Conservation (phyloP, 306 rosid species). For the Vicia villosa region DNA sequence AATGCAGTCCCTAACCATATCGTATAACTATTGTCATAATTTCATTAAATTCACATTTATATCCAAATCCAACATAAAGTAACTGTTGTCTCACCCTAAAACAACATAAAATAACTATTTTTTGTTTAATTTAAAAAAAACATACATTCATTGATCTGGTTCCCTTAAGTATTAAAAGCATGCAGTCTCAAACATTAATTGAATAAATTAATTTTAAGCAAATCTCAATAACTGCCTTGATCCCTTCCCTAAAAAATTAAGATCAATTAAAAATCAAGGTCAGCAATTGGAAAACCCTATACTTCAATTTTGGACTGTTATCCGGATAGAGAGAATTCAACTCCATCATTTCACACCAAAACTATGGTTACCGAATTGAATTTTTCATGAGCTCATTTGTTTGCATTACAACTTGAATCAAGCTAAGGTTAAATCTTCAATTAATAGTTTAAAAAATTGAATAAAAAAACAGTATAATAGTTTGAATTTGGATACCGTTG, state of each 20-base stretch:
- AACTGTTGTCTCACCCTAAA: not conserved
- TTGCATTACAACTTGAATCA: not conserved
- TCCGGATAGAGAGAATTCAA: not conserved
- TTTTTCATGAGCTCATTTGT: not conserved
- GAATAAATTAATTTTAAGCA: not conserved
- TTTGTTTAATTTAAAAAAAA: not conserved
- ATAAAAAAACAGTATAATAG: not conserved
- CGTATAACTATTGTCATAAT: constrained; percentile 4
- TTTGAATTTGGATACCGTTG: constrained; percentile 56
- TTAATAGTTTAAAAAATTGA: not conserved
- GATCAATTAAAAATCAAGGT: not conserved
- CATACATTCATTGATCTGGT: not conserved
- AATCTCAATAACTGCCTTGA: not conserved
- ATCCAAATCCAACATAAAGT: constrained; percentile 5
- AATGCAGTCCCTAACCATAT: constrained; percentile 81
- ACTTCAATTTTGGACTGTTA: not conserved
- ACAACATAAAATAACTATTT: not conserved
- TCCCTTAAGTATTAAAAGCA: not conserved
- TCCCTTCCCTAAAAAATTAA: too few relatives aligned
- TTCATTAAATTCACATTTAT: constrained; percentile 30
- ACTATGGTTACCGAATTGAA: not conserved
- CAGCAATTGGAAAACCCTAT: not conserved
- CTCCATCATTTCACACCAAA: not conserved
- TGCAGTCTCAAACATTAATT: not conserved
- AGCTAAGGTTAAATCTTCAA: constrained; percentile 2